Base-by-base conservation (phyloP, 306 rosid species). In the Pterocarpus santalinus region DNA sequence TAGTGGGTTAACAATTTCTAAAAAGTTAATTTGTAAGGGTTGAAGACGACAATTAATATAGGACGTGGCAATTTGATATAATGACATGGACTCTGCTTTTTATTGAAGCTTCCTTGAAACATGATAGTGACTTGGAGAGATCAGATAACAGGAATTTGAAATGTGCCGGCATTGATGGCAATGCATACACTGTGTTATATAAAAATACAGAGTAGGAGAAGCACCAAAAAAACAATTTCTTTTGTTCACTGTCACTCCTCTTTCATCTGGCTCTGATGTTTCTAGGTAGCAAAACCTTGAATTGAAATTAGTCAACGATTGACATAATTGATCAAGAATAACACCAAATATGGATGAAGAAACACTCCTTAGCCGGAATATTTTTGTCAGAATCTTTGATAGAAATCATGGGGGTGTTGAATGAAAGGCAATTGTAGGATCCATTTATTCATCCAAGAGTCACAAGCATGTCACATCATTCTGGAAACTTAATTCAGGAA, bases 261-360 rank as follows among this genome's bases (percentile, higher is more conserved):
- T 39, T n/a, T 34, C 69, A 70, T 70, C 63, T 69, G 39, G 71
- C 65, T 46, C 43, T 43, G 17, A 69, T 32, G 32, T 69, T 57
- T 16, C 60, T 8, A 56, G 38, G 77, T 39, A 28, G 36, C 9
- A 5, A 36, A 58, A 60, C 61, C 65, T 49, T 32, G 5, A 57
- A 57, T 78, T 66, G 16, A 68, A 62, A 80, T 8, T 52, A 64
- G 53, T 41, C 28, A 71, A 63, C 72, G 49, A 47, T 10, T 46
- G 17, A 35, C 60, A 72, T n/a, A 61, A 73, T 7, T 43, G 33
- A n/a, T 51, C 16, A 71, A 71, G 67, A 34, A 73, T 72, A 39
- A 63, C 61, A 66, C 69, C 70, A 80, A 71, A 22, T 22, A 22
- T 1, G 28, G 28, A 22, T 22, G 28, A 1, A 22, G 28, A 22